These are phyloP conservation scores for Komagataella kurtzmanii DNA, from an alignment of 805 yeast genomes.

Conservation along the genomic window DNA sequence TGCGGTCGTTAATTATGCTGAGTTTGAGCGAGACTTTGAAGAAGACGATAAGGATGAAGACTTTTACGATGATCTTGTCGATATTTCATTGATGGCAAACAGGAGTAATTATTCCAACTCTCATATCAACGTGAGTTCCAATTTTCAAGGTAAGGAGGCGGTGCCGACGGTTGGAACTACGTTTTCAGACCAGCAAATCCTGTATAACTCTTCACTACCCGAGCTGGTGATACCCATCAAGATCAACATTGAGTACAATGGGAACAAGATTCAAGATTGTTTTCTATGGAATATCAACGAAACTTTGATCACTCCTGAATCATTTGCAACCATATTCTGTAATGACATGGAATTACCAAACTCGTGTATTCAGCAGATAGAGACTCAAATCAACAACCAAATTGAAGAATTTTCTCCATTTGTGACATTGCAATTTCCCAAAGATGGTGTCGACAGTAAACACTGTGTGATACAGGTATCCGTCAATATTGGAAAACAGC, in stretches of 20 bases:
- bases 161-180: slow-evolving; percentile 21
- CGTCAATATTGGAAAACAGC: slow-evolving; percentile 68
- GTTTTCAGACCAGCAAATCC: slow-evolving; percentile 18
- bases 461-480: slow-evolving; percentile 75
- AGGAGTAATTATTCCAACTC: slow-evolving; percentile 6
- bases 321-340: slow-evolving; percentile 63
- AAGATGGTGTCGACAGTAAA: slow-evolving; percentile 29
- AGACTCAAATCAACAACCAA: slow-evolving; percentile 65
- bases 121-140: slow-evolving; percentile 8
- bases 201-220: slow-evolving; percentile 20
- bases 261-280: slow-evolving; percentile 42
- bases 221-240: slow-evolving; percentile 54
- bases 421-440: slow-evolving; percentile 54
- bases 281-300: slow-evolving; percentile 69
- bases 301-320: slow-evolving; percentile 53
- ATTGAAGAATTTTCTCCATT: slow-evolving; percentile 60
- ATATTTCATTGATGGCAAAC: slow-evolving; percentile 5
- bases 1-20: slow-evolving; percentile 70
- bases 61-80: slow-evolving; percentile 33
- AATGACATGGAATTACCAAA: slow-evolving; percentile 74
- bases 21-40: slow-evolving; percentile 45
- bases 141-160: slow-evolving; percentile 25
- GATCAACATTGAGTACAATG: slow-evolving; percentile 44
- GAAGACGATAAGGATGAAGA: slow-evolving; percentile 12
- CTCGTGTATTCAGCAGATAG: slow-evolving; percentile 46